A percentile compares a stretch with the other conserved stretches of the same genome.
Evolutionary conservation across 306 rosid species (phyloP).

Genomic region (Medicago lupulina): DNA sequence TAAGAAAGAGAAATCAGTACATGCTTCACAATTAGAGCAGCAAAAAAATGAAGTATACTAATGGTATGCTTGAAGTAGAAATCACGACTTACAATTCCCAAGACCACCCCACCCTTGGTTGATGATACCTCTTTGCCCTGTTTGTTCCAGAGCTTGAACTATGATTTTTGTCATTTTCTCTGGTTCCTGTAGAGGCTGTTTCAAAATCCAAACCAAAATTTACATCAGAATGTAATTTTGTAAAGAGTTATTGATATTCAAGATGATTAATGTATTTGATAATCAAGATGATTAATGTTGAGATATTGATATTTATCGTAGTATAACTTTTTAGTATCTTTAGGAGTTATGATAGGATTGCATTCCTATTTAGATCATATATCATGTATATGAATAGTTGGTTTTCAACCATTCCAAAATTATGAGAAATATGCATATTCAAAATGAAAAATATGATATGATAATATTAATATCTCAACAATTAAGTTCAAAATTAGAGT

Average conservation of each 20-base stretch:
- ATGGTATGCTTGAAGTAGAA: slow-evolving; percentile 39
- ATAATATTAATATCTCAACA: too few relatives aligned
- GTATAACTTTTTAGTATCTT: too few relatives aligned
- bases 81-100: slow-evolving; percentile 73
- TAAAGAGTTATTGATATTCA: slow-evolving; percentile 15
- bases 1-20: slow-evolving; percentile 54
- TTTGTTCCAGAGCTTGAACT: slow-evolving; percentile 76
- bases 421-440: too few relatives aligned
- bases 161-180: slow-evolving; percentile 77
- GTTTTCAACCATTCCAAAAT: too few relatives aligned
- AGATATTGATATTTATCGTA: too few relatives aligned
- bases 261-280: neutral
- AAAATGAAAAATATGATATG: too few relatives aligned
- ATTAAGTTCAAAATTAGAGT: neutral
- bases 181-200: slow-evolving; percentile 82
- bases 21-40: slow-evolving; percentile 40
- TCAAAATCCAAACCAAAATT: slow-evolving; percentile 35
- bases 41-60: slow-evolving; percentile 25
- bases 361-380: too few relatives aligned
- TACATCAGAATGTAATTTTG: slow-evolving; percentile 28
- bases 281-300: neutral
- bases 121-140: slow-evolving; percentile 88
- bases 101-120: slow-evolving; percentile 99
- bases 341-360: too few relatives aligned
- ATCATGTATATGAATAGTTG: too few relatives aligned